These are phyloP conservation scores for Arthrobotrys sphaeroides DNA, from an alignment of 2,329 filamentous ascomycete species.

Conservation along the genomic window DNA sequence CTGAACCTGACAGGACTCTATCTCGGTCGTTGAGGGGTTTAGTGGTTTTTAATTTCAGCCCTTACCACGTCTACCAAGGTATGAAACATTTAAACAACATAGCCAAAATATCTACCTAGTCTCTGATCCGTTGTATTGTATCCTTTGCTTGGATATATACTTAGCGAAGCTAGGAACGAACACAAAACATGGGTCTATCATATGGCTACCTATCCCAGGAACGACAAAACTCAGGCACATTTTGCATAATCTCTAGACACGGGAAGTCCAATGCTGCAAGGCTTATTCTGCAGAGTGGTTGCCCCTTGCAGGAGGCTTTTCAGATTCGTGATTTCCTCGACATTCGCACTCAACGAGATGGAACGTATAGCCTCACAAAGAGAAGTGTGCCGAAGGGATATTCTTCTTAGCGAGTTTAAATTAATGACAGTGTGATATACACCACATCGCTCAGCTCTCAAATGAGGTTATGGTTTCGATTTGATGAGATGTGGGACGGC, in stretches of 20 bases:
- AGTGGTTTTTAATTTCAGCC: constrained; percentile 33
- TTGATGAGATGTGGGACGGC: constrained; percentile 16
- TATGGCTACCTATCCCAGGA: constrained; percentile 9
- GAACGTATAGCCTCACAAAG: not conserved
- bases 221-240: constrained; percentile 10
- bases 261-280: constrained; percentile 17
- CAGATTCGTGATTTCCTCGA: not conserved
- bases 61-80: constrained; percentile 29
- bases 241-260: constrained; percentile 5
- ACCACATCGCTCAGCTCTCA: not conserved
- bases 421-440: constrained; percentile 22
- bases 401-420: not conserved
- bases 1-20: not conserved
- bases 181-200: not conserved
- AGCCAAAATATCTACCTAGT: constrained; percentile 28
- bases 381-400: constrained; percentile 27
- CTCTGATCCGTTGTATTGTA: not conserved
- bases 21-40: constrained; percentile 26
- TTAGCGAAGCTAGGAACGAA: not conserved
- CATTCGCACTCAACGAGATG: not conserved
- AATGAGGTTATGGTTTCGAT: constrained; percentile 9
- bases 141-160: not conserved
- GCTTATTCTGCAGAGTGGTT: constrained; percentile 17
- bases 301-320: constrained; percentile 50
- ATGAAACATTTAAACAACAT: constrained; percentile 47